phyloP scores from a whole-genome alignment of 1,284 basidiomycete species.

The Serendipita sp. region DNA sequence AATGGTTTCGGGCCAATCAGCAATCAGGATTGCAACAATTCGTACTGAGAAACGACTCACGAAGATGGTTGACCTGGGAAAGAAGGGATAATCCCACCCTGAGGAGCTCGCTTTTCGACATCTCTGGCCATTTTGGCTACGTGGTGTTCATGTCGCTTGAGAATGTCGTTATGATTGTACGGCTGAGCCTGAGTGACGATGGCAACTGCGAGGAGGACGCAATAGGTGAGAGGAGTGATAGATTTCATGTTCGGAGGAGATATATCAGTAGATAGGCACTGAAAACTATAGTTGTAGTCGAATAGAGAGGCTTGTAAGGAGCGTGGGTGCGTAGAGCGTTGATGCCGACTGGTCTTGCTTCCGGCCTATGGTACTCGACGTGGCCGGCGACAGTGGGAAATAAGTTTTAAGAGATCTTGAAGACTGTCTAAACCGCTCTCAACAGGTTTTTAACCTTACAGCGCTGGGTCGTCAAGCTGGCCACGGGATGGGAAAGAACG shows the following conservation, averaged over 20 bases:
- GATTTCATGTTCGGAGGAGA: background rate
- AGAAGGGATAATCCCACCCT: background rate
- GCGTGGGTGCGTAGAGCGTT: background rate
- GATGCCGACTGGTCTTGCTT: background rate
- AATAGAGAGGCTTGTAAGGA: background rate
- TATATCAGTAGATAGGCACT: background rate
- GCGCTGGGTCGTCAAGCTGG: too few relatives aligned
- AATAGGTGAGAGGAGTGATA: background rate
- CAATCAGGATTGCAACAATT: background rate
- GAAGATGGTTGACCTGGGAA: background rate
- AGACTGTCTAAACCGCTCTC: too few relatives aligned
- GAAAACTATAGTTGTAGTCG: background rate
- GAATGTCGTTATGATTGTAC: background rate
- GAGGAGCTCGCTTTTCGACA: background rate
- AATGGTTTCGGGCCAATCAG: background rate
- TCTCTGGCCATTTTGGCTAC: background rate
- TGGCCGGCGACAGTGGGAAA: too few relatives aligned
- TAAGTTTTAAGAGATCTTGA: too few relatives aligned
- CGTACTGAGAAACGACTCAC: background rate
- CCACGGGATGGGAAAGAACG: too few relatives aligned
- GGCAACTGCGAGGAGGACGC: background rate
- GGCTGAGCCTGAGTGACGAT: background rate
- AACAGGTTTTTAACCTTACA: too few relatives aligned
- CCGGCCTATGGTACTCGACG: too few relatives aligned
- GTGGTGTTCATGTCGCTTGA: background rate